Evolutionary conservation across 768 basidiomycete genomes (phyloP).

Genomic region (Russula olivacea): DNA sequence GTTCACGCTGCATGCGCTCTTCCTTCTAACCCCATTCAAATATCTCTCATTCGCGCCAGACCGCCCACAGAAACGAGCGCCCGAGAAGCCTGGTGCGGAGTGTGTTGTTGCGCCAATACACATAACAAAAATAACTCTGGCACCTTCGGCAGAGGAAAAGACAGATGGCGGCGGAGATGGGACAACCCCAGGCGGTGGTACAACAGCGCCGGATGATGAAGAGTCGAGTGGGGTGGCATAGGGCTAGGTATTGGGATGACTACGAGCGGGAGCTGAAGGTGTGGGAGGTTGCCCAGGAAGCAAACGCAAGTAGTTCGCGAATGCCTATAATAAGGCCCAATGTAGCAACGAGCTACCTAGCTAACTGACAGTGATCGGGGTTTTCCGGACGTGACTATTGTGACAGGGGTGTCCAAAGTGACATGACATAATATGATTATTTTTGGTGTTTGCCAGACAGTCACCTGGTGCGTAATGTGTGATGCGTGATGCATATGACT

Average conservation of each 20-base stretch:
- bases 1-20: conserved; percentile 73
- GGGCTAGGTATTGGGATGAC: conserved; percentile 72
- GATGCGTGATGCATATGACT: no score
- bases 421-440: no score
- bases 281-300: conserved; percentile 40
- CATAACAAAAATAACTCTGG: conserved; percentile 24
- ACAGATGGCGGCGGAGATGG: no score
- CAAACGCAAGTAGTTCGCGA: not conserved
- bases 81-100: conserved; percentile 67
- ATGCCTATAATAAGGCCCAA: no score
- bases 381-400: no score
- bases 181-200: no score
- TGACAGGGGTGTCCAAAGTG: no score
- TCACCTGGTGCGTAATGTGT: no score
- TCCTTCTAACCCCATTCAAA: conserved; percentile 77
- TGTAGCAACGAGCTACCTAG: no score
- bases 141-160: conserved; percentile 24
- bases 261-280: conserved; percentile 60
- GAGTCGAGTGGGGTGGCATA: conserved; percentile 73
- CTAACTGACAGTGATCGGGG: no score
- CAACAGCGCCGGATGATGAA: conserved; percentile 48
- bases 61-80: conserved; percentile 8
- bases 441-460: no score
- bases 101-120: conserved; percentile 51
- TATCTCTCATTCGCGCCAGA: conserved; percentile 33